phyloP scores from a whole-genome alignment of 306 rosid genomes.

The Sicyos edulis region DNA sequence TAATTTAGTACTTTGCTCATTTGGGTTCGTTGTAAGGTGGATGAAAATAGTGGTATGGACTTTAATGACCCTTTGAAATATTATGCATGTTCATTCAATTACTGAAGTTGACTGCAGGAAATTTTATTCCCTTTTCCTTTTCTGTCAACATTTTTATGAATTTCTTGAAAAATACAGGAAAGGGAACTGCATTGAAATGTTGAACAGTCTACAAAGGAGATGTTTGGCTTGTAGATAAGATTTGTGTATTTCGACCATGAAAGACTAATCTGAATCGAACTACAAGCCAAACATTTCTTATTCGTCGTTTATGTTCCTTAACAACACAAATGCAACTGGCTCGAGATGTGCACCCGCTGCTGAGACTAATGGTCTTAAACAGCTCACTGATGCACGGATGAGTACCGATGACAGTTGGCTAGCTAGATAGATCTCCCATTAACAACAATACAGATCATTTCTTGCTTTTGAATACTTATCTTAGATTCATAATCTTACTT shows the following conservation, averaged over 20 bases:
- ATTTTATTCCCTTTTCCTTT: not conserved
- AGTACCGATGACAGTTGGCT: conserved; percentile 22
- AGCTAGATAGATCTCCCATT: conserved; percentile 16
- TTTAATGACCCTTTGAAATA: not conserved
- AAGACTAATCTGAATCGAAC: not conserved
- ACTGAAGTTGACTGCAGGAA: not conserved
- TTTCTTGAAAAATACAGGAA: too few relatives aligned
- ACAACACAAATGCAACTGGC: not conserved
- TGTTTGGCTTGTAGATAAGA: too few relatives aligned
- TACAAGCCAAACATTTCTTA: conserved; percentile 2
- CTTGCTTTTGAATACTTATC: conserved; percentile 1
- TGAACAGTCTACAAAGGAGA: too few relatives aligned
- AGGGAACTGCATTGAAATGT: too few relatives aligned
- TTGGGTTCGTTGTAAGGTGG: conserved; percentile 17
- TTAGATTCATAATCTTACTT: not conserved
- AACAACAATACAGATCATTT: not conserved
- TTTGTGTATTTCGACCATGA: not conserved
- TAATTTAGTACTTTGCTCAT: not conserved
- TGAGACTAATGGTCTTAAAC: not conserved
- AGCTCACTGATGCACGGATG: conserved; percentile 18
- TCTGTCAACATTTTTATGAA: too few relatives aligned
- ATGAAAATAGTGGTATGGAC: conserved; percentile 16
- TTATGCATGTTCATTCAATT: conserved; percentile 18
- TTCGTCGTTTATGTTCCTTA: not conserved
- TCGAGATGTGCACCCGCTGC: conserved; percentile 19